Percentiles rank a stretch among this genome's conserved stretches.
These are phyloP conservation scores for Astrothelium subdiscretum DNA, from an alignment of 495 filamentous ascomycete genomes.

Conservation along the genomic window DNA sequence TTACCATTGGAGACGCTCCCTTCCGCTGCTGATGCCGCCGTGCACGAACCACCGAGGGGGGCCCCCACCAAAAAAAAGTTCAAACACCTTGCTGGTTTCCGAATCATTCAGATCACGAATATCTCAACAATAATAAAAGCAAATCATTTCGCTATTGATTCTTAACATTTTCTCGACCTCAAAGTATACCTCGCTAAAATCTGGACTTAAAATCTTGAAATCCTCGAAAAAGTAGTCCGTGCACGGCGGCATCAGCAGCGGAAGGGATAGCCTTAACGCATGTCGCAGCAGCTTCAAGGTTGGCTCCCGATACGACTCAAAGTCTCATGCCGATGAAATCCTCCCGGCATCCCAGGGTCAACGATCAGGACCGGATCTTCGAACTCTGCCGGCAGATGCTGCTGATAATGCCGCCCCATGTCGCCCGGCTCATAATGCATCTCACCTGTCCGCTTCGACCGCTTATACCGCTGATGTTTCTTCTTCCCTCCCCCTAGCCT, in stretches of 20 bases:
- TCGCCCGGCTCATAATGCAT: not conserved
- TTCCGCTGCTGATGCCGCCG: no score
- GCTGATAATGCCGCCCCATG: not conserved
- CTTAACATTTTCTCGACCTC: no score
- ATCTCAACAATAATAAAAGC: no score
- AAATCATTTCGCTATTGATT: no score
- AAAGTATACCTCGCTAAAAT: no score
- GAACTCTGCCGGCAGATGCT: not conserved
- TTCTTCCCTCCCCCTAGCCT: not conserved
- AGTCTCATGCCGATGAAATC: not conserved
- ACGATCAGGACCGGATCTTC: not conserved
- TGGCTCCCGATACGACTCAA: not conserved
- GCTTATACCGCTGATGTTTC: not conserved
- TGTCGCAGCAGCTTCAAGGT: not conserved
- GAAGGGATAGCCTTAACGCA: not conserved
- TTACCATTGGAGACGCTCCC: not conserved
- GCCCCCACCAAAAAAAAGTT: no score
- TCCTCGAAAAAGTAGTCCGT: no score
- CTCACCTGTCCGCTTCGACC: not conserved
- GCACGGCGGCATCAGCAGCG: no score
- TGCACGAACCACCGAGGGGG: no score
- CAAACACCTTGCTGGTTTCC: no score
- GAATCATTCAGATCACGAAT: no score
- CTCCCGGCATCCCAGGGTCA: not conserved
- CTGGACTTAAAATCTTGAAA: no score